A percentile compares a stretch with the other conserved stretches of the same genome.
These are phyloP conservation scores for Gymnopilus junonius DNA, from an alignment of 768 basidiomycete genomes.

Conservation along the genomic window DNA sequence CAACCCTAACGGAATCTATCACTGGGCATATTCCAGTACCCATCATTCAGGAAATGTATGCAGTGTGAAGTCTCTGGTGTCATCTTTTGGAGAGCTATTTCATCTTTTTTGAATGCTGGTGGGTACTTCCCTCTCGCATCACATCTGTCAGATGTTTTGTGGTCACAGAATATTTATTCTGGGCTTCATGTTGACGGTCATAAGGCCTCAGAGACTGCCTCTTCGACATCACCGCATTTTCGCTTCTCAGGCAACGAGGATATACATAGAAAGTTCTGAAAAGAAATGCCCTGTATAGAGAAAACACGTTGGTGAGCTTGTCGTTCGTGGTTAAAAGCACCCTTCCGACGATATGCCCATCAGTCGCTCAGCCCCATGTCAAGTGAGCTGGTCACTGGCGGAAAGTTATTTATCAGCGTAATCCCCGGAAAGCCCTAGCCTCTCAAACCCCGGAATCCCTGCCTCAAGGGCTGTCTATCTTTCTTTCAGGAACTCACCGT, in stretches of 20 bases:
- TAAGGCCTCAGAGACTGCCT: neutral
- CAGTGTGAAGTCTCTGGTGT: neutral
- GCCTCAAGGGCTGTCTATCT: neutral
- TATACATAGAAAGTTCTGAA: neutral
- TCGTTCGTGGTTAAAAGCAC: neutral
- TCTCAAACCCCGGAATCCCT: neutral
- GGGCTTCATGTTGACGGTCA: neutral
- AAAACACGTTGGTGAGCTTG: neutral
- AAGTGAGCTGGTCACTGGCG: conserved; percentile 6
- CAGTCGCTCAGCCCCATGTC: neutral
- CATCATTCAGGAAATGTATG: neutral
- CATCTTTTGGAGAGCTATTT: neutral
- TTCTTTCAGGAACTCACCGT: neutral
- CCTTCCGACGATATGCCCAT: neutral
- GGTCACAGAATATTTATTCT: neutral
- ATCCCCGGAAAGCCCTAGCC: neutral
- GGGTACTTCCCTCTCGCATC: neutral
- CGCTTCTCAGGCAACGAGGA: neutral
- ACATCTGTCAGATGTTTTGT: neutral
- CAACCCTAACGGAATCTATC: no score
- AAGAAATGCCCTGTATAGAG: neutral
- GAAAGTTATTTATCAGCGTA: neutral
- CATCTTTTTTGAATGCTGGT: neutral
- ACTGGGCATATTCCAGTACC: neutral
- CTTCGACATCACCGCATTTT: neutral